A percentile compares a stretch with the other conserved stretches of the same genome.
Conservation (phyloP, 352 stramenopile genomes). For the Pythium monospermum region DNA sequence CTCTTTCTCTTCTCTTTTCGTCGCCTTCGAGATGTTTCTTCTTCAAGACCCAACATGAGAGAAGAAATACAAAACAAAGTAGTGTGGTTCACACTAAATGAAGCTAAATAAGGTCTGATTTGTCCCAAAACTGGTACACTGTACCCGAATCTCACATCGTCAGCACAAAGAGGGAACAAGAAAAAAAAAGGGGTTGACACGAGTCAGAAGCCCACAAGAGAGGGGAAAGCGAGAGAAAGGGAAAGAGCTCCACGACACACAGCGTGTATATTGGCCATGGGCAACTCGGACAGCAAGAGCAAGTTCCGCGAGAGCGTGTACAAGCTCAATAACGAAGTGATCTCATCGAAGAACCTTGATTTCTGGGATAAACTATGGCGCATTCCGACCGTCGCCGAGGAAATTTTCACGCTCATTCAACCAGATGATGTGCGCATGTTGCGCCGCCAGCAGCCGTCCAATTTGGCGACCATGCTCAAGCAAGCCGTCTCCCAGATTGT, state of each 20-base stretch:
- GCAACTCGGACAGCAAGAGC: conserved; percentile 88
- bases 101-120: too few species aligned
- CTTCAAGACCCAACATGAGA: neutral
- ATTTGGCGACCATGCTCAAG: conserved; percentile 78
- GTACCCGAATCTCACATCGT: too few species aligned
- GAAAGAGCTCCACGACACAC: neutral
- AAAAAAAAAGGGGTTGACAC: neutral
- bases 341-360: conserved; percentile 83
- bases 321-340: conserved; percentile 87
- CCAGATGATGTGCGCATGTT: conserved; percentile 87
- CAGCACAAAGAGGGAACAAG: too few species aligned
- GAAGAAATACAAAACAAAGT: neutral
- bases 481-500: conserved; percentile 79
- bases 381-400: conserved; percentile 82
- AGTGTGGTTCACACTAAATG: neutral
- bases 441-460: conserved; percentile 73
- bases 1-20: neutral
- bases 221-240: neutral
- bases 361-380: conserved; percentile 90
- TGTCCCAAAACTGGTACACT: too few species aligned
- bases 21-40: neutral
- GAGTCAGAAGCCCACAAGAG: neutral
- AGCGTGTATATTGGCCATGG: conserved; percentile 32
- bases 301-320: conserved; percentile 90
- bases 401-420: conserved; percentile 89